Evolutionary conservation across 306 rosid species (phyloP).

Genomic region (Castanea mollissima): DNA sequence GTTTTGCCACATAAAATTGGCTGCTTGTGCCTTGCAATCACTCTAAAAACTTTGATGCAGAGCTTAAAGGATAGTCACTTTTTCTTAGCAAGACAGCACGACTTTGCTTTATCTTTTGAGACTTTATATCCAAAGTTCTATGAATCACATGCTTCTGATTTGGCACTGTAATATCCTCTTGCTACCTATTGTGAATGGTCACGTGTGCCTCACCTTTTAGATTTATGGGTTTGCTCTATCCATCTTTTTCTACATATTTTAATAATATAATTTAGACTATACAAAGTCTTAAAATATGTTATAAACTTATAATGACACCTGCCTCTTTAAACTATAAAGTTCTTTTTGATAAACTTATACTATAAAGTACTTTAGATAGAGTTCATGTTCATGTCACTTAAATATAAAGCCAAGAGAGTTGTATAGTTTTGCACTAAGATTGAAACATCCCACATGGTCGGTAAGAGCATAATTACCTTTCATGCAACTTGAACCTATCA

Average conservation of each 20-base stretch:
- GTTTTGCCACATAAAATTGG: background rate
- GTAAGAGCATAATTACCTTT: too few species aligned
- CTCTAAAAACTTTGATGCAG: constrained; percentile 13
- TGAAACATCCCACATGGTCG: too few species aligned
- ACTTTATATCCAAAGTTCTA: background rate
- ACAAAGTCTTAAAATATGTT: too few species aligned
- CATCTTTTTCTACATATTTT: background rate
- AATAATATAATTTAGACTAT: too few species aligned
- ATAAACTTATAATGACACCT: too few species aligned
- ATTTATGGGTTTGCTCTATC: background rate
- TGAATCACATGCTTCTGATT: background rate
- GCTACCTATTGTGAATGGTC: background rate
- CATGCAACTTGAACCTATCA: background rate
- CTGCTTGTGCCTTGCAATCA: background rate
- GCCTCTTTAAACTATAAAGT: too few species aligned
- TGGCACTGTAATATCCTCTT: background rate
- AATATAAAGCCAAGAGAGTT: background rate
- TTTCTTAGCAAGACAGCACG: constrained; percentile 25
- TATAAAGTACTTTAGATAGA: too few species aligned
- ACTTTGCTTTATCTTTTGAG: constrained; percentile 10
- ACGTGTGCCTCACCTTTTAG: background rate
- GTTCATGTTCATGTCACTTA: too few species aligned
- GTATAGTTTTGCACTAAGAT: background rate
- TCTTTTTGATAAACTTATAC: too few species aligned
- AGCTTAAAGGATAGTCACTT: constrained; percentile 23